Evolutionary conservation across 129 eudicot genomes (phyloP).

Genomic region (Heracleum sosnowskyi): DNA sequence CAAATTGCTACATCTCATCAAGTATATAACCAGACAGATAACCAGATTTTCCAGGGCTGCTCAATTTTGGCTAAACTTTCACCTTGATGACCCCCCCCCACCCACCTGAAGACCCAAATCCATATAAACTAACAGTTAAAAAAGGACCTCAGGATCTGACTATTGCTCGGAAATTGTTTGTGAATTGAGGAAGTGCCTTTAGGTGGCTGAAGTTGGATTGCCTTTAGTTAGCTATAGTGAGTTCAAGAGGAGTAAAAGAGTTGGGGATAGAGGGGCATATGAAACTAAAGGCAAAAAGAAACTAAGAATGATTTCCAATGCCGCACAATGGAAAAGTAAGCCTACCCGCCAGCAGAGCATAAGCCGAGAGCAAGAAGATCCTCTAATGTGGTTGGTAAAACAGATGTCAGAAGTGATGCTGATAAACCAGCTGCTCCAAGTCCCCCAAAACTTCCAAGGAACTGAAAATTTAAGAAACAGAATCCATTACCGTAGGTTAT

Average conservation of each 20-base stretch:
- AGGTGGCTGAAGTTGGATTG: not conserved
- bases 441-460: slow-evolving; percentile 91
- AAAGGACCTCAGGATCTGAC: not conserved
- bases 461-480: slow-evolving; percentile 29
- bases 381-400: slow-evolving; percentile 80
- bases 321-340: not conserved
- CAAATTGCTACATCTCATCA: not conserved
- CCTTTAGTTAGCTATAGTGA: not conserved
- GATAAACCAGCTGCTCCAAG: slow-evolving; percentile 88
- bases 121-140: too few relatives aligned
- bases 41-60: not conserved
- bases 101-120: too few relatives aligned
- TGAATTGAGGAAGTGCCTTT: not conserved
- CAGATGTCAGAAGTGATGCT: slow-evolving; percentile 91
- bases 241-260: not conserved
- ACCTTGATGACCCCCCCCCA: too few relatives aligned
- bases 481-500: not conserved
- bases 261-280: not conserved
- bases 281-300: not conserved
- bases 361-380: slow-evolving; percentile 98
- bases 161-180: not conserved
- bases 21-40: not conserved
- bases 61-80: not conserved
- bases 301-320: not conserved
- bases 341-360: slow-evolving; percentile 98